Percentiles rank a stretch among this genome's conserved stretches.
phyloP scores from a whole-genome alignment of 768 basidiomycete species.

The Infundibulicybe gibba region DNA sequence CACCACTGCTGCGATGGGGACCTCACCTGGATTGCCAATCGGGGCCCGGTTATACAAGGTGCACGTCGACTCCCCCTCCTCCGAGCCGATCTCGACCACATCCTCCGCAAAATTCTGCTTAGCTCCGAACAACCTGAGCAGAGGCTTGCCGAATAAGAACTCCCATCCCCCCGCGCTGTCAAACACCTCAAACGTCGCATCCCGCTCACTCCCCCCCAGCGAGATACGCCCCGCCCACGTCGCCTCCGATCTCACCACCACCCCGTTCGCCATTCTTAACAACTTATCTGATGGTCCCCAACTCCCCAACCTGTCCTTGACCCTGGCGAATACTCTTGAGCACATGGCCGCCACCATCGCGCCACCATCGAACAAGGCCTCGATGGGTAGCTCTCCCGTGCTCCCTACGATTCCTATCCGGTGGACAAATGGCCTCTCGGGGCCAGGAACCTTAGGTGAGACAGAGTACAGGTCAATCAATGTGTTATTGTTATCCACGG shows the following conservation, averaged over 20 bases:
- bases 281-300: background rate
- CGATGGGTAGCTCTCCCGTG: slow-evolving; percentile 1
- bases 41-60: slow-evolving; percentile 1
- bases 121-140: slow-evolving; percentile 14
- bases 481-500: no score
- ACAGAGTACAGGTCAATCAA: no score
- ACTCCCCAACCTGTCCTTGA: background rate
- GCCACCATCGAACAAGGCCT: slow-evolving; percentile 15
- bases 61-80: background rate
- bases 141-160: slow-evolving; percentile 24
- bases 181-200: slow-evolving; percentile 18
- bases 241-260: slow-evolving; percentile 5
- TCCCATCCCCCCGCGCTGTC: slow-evolving; percentile 21
- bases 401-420: background rate
- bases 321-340: background rate
- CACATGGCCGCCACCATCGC: slow-evolving; percentile 17
- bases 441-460: no score
- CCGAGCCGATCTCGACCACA: slow-evolving; percentile 3
- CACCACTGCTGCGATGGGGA: background rate
- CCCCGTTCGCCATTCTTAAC: slow-evolving; percentile 21
- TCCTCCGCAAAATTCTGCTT: slow-evolving; percentile 20
- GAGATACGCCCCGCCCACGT: slow-evolving; percentile 4
- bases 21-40: background rate
- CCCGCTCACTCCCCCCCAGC: background rate
- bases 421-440: slow-evolving; percentile 2